These are phyloP conservation scores for Podospora pseudoanserina DNA, from an alignment of 495 filamentous ascomycete species.

Conservation along the genomic window DNA sequence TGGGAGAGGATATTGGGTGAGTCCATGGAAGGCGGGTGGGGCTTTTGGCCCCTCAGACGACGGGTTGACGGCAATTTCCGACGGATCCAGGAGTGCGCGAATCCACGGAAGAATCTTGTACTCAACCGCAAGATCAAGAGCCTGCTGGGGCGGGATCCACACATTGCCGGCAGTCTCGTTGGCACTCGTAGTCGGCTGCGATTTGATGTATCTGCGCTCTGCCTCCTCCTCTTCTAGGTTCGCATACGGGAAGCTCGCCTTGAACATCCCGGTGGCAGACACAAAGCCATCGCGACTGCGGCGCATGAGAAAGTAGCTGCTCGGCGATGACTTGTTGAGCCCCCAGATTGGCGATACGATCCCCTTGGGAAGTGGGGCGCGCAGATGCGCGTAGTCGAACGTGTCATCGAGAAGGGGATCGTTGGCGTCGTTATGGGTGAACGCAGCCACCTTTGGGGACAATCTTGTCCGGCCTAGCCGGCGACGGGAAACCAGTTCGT, in stretches of 20 bases:
- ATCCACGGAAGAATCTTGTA: slow-evolving; percentile 81
- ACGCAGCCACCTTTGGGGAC: slow-evolving; percentile 67
- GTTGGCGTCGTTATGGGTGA: slow-evolving; percentile 60
- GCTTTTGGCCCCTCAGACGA: slow-evolving; percentile 53
- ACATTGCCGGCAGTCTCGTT: slow-evolving; percentile 96
- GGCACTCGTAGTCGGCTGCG: slow-evolving; percentile 67
- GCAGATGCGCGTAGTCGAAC: slow-evolving; percentile 94
- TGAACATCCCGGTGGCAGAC: slow-evolving; percentile 98
- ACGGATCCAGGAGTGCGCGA: slow-evolving; percentile 76
- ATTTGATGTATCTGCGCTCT: slow-evolving; percentile 85
- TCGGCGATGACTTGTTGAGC: slow-evolving; percentile 65
- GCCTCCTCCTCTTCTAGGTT: slow-evolving; percentile 75
- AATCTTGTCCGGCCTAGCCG: slow-evolving; percentile 90
- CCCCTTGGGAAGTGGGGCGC: slow-evolving; percentile 83
- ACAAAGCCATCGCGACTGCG: slow-evolving; percentile 92
- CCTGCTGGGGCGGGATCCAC: slow-evolving; percentile 80
- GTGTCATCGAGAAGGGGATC: slow-evolving; percentile 69
- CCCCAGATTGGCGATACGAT: slow-evolving; percentile 79
- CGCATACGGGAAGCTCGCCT: slow-evolving; percentile 95
- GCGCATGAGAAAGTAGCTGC: slow-evolving; percentile 96
- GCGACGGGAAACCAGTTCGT: slow-evolving; percentile 77
- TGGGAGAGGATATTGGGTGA: slow-evolving; percentile 37
- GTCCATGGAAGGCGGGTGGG: slow-evolving; percentile 58
- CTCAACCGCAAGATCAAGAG: slow-evolving; percentile 79
- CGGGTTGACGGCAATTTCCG: slow-evolving; percentile 53